Evolutionary conservation across 2,329 filamentous ascomycete species (phyloP).

Genomic region (Pleoardoris graminearum): DNA sequence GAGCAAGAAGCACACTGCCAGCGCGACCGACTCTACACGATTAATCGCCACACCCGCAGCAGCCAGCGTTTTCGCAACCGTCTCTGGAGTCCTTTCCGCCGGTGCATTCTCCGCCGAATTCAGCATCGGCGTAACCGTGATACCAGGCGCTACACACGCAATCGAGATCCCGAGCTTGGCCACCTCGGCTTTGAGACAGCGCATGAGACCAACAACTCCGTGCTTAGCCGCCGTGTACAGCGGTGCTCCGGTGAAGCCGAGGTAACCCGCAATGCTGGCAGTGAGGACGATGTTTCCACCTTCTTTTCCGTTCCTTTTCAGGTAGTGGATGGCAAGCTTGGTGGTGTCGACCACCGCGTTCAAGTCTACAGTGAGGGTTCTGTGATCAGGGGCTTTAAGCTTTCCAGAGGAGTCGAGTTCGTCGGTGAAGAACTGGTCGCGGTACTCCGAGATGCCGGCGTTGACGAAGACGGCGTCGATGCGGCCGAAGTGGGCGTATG

Average conservation of each 20-base stretch:
- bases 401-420: slow-evolving; percentile 47
- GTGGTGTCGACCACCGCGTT: slow-evolving; percentile 52
- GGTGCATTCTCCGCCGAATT: slow-evolving; percentile 31
- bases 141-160: slow-evolving; percentile 54
- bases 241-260: slow-evolving; percentile 53
- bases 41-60: slow-evolving; percentile 53
- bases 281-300: slow-evolving; percentile 54
- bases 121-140: slow-evolving; percentile 54
- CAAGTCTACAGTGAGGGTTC: slow-evolving; percentile 53
- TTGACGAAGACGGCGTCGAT: slow-evolving; percentile 56
- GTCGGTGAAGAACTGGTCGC: slow-evolving; percentile 56
- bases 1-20: slow-evolving; percentile 52
- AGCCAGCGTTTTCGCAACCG: slow-evolving; percentile 51
- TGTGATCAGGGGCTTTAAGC: slow-evolving; percentile 52
- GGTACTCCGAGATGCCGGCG: slow-evolving; percentile 53
- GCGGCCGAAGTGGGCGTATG: slow-evolving; percentile 47
- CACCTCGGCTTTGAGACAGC: slow-evolving; percentile 55
- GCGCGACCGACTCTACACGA: slow-evolving; percentile 49
- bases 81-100: slow-evolving; percentile 31
- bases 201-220: slow-evolving; percentile 55
- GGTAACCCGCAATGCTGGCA: slow-evolving; percentile 54
- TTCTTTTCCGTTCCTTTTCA: slow-evolving; percentile 44
- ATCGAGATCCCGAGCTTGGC: slow-evolving; percentile 52
- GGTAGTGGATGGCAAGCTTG: slow-evolving; percentile 54
- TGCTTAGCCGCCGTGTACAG: slow-evolving; percentile 57